phyloP scores from a whole-genome alignment of 768 basidiomycete genomes.

The Cystobasidiopsis lactophilus region DNA sequence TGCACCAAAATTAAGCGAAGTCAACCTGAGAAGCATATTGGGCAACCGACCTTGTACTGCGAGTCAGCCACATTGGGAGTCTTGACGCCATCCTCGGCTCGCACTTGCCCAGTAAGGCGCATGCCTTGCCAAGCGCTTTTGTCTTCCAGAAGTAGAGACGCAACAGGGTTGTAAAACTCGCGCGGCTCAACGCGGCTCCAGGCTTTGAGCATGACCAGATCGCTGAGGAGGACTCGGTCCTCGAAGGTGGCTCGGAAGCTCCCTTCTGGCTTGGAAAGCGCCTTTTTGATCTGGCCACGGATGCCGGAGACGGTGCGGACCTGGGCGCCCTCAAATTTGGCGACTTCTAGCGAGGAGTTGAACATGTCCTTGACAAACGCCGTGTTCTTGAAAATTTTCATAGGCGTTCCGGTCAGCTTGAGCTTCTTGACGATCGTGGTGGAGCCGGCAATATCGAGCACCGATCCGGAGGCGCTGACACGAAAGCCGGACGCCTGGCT shows the following conservation, averaged over 20 bases:
- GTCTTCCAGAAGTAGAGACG: constrained; percentile 61
- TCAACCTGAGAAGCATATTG: neutral
- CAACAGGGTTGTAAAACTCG: constrained; percentile 90
- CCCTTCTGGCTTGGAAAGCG: constrained; percentile 80
- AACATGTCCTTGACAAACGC: constrained; percentile 98
- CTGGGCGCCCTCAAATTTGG: constrained; percentile 97
- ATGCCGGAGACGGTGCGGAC: constrained; percentile 87
- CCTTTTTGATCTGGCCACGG: constrained; percentile 90
- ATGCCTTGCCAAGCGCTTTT: constrained; percentile 68
- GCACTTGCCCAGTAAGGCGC: constrained; percentile 82
- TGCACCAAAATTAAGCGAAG: too few species aligned
- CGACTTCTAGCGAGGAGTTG: constrained; percentile 71
- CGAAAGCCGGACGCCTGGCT: constrained; percentile 52
- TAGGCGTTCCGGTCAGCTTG: constrained; percentile 83
- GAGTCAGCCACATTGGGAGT: constrained; percentile 67
- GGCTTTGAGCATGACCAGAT: constrained; percentile 81
- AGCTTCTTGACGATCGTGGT: constrained; percentile 95
- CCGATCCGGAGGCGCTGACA: constrained; percentile 78
- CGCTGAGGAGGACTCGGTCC: constrained; percentile 89
- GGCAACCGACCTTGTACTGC: constrained; percentile 42
- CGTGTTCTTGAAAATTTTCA: constrained; percentile 98
- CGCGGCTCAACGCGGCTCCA: constrained; percentile 94
- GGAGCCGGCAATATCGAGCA: constrained; percentile 76
- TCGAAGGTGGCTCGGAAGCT: constrained; percentile 93
- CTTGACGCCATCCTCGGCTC: constrained; percentile 61